Evolutionary conservation across 768 basidiomycete species (phyloP).

Genomic region (Lyophyllum decastes): DNA sequence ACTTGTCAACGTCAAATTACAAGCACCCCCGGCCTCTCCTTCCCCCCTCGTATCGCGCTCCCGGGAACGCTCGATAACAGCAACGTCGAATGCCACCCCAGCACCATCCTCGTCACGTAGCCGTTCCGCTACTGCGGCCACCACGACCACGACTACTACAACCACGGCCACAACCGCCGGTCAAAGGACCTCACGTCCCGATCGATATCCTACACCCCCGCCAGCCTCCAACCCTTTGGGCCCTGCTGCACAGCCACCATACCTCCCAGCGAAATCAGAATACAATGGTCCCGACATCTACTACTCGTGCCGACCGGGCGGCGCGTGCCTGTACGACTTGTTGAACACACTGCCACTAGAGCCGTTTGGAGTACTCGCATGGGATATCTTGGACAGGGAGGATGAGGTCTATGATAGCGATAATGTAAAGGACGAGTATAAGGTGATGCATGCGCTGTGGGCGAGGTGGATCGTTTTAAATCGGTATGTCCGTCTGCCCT

Average conservation of each 20-base stretch:
- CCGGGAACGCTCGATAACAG: slow-evolving; percentile 11
- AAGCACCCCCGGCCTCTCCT: background rate
- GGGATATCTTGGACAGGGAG: slow-evolving; percentile 71
- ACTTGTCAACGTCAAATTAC: background rate
- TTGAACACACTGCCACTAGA: slow-evolving; percentile 60
- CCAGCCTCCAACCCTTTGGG: slow-evolving; percentile 46
- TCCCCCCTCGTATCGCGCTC: slow-evolving; percentile 3
- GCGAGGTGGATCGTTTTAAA: slow-evolving; percentile 71
- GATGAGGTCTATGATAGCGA: slow-evolving; percentile 77
- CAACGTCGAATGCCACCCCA: background rate
- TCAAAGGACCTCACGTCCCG: slow-evolving; percentile 6
- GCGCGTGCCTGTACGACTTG: slow-evolving; percentile 65
- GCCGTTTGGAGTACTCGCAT: slow-evolving; percentile 63
- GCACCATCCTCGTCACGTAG: slow-evolving; percentile 11
- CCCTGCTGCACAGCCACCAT: slow-evolving; percentile 52
- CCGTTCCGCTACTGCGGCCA: slow-evolving; percentile 14
- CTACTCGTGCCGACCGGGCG: slow-evolving; percentile 68
- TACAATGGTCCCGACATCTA: slow-evolving; percentile 47
- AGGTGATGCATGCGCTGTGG: slow-evolving; percentile 81
- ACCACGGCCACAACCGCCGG: slow-evolving; percentile 10
- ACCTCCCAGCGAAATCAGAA: slow-evolving; percentile 49
- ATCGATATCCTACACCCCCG: slow-evolving; percentile 39
- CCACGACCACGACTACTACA: slow-evolving; percentile 2
- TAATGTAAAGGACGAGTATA: slow-evolving; percentile 72
- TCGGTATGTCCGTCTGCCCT: slow-evolving; percentile 36